Evolutionary conservation across 495 filamentous ascomycete species (phyloP).

Genomic region (Tuber magnatum): DNA sequence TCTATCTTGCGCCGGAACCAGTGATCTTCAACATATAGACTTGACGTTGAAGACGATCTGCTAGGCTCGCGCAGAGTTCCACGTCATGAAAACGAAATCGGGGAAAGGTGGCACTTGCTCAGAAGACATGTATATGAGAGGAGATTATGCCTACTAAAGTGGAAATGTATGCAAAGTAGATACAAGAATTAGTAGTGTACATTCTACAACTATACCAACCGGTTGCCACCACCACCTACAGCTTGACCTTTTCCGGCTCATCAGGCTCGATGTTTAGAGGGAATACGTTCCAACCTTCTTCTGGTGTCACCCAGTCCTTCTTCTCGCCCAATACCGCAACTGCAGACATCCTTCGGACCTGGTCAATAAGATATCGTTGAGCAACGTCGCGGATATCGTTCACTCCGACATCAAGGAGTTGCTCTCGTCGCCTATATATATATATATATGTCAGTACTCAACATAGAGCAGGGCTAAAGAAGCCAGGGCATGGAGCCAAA

Average conservation of each 20-base stretch:
- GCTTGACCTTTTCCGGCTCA: slow-evolving; percentile 33
- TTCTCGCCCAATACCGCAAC: slow-evolving; percentile 76
- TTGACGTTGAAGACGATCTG: slow-evolving; percentile 37
- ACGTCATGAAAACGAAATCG: not conserved
- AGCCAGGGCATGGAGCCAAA: slow-evolving; percentile 11
- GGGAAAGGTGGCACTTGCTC: not conserved
- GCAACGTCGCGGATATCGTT: slow-evolving; percentile 74
- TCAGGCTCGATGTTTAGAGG: slow-evolving; percentile 44
- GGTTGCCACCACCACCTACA: not conserved
- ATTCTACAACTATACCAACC: not conserved
- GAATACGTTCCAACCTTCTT: slow-evolving; percentile 47
- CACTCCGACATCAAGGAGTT: slow-evolving; percentile 77
- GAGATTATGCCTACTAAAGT: not conserved
- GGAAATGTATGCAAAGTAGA: not conserved
- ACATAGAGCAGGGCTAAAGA: not conserved
- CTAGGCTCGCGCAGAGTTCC: slow-evolving; percentile 23
- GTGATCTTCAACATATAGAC: slow-evolving; percentile 36
- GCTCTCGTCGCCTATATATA: slow-evolving; percentile 57
- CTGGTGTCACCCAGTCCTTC: slow-evolving; percentile 60
- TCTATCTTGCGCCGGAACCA: slow-evolving; percentile 33
- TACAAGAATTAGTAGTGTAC: slow-evolving; percentile 1
- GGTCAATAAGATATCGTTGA: slow-evolving; percentile 70
- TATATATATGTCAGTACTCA: slow-evolving; percentile 6
- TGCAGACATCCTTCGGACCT: slow-evolving; percentile 50
- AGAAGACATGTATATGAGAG: not conserved